Evolutionary conservation across 805 yeast genomes (phyloP).

Genomic region (Candida piceae): DNA sequence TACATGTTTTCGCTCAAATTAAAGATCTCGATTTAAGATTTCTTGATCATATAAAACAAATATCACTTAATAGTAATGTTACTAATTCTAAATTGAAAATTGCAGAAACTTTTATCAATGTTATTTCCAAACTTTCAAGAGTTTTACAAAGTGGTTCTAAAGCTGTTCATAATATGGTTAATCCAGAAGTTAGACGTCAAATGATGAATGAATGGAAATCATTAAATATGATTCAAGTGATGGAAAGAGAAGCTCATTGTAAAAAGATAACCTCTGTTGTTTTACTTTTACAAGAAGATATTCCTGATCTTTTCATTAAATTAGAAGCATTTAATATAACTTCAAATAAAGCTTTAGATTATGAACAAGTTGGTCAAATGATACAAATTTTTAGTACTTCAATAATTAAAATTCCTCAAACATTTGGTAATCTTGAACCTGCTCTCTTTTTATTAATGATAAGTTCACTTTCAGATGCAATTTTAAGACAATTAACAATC

Average conservation of each 20-base stretch:
- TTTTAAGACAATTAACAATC: conserved; percentile 57
- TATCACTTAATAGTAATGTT: conserved; percentile 47
- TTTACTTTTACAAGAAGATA: conserved; percentile 32
- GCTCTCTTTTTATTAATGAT: conserved; percentile 49
- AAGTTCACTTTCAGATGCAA: conserved; percentile 50
- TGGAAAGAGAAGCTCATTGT: conserved; percentile 16
- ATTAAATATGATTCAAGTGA: conserved; percentile 30
- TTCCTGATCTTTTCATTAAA: conserved; percentile 20
- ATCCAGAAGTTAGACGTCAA: conserved; percentile 28
- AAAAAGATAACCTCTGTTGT: conserved; percentile 19
- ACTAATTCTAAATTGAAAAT: conserved; percentile 46
- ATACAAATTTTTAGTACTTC: conserved; percentile 11
- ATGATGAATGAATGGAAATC: conserved; percentile 31
- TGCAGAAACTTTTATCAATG: conserved; percentile 31
- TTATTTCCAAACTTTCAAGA: conserved; percentile 16
- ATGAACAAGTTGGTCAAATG: conserved; percentile 9
- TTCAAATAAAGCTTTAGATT: too few relatives aligned
- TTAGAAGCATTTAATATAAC: conserved; percentile 5
- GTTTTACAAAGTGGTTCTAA: conserved; percentile 22
- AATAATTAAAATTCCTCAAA: conserved; percentile 19
- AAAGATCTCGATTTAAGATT: conserved; percentile 47
- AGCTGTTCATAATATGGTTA: conserved; percentile 44
- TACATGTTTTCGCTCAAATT: conserved; percentile 48
- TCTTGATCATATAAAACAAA: conserved; percentile 38
- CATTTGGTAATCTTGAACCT: conserved; percentile 49